These are phyloP conservation scores for Diacronema lutheri DNA, from an alignment of 78 protist species.

Conservation along the genomic window DNA sequence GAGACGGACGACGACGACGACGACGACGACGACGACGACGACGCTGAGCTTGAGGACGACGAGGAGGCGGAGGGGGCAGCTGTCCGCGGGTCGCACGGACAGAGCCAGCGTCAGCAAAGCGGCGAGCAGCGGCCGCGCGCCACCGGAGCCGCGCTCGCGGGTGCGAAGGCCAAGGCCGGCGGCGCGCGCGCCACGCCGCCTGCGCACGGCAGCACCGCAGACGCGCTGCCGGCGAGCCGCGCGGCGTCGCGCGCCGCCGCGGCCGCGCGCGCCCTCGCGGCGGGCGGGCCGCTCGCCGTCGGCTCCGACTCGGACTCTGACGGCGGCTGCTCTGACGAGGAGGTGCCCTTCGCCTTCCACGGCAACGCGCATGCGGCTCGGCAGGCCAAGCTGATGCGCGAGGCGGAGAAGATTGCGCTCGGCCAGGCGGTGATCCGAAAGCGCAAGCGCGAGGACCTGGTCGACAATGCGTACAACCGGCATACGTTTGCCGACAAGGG, in stretches of 20 bases:
- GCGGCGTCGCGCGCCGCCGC: not conserved
- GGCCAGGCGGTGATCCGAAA: slow-evolving; percentile 48
- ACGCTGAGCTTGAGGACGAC: too few relatives aligned
- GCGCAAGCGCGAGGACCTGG: slow-evolving; percentile 49
- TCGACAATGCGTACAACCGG: slow-evolving; percentile 78
- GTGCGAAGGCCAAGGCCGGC: not conserved
- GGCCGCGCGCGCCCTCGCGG: not conserved
- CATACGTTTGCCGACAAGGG: slow-evolving; percentile 61
- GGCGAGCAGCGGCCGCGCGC: not conserved
- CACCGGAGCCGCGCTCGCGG: too few relatives aligned
- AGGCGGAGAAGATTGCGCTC: slow-evolving; percentile 3
- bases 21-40: not conserved
- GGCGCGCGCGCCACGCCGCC: not conserved
- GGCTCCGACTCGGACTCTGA: not conserved
- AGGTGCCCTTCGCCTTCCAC: not conserved
- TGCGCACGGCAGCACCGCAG: not conserved
- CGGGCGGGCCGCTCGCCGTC: not conserved
- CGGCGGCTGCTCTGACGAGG: not conserved
- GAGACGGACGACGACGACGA: not conserved
- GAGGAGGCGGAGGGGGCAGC: not conserved
- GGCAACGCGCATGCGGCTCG: too few relatives aligned
- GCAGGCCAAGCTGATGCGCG: not conserved
- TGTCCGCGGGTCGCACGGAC: not conserved
- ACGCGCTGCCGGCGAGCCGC: not conserved
- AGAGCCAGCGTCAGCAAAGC: not conserved